Base-by-base conservation (phyloP, 2,329 filamentous ascomycete species). In the Aspergillus fumigatiaffinis region DNA sequence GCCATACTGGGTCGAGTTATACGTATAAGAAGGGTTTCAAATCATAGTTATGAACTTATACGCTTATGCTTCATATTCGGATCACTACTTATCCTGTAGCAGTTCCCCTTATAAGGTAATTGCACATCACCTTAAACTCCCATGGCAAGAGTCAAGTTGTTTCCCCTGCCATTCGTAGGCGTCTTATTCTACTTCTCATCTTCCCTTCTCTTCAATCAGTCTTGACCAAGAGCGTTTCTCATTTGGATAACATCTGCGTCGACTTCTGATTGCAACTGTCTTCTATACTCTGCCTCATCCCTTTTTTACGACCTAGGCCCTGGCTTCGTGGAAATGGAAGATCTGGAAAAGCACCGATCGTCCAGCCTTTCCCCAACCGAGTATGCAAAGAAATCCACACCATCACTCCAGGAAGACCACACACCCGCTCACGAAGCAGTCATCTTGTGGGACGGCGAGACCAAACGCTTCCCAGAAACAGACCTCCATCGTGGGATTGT, bases 401-500 rank as follows among this genome's bases (percentile, higher is more conserved):
- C 42, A 4, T 46, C 20, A 23, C 42, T 23, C 4, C 8, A 46
- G 8, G n/a, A 9, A 14, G 21, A 17, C n/a, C 42, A 23, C 23
- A 21, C 42, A 21, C 12, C 42, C 14, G 21, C 42, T 23, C 20
- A 46, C 9, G 42, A 21, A 46, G n/a, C 20, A 23, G 2, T 10
- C 20, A 17, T 3, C 42, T 46, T 9, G 9, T 9, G n/a, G 42
- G 12, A 12, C n/a, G 4, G 4, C 21, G 42, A 46, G 21, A 23
- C 10, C 8, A 46, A 46, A 6, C 42, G 42, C 7, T 57, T 72
- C n/a, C 83, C 82, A 0, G 61, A 79, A 28, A 79, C 77, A 20
- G 77, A 86, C 61, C 78, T 87, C 21, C 76, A 76, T 53, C 73
- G 71, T 1, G 80, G 80, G n/a, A 66, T 86, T 57, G 80, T 87